phyloP scores from a whole-genome alignment of 75 land plant genomes.

The Picea sitchensis region DNA sequence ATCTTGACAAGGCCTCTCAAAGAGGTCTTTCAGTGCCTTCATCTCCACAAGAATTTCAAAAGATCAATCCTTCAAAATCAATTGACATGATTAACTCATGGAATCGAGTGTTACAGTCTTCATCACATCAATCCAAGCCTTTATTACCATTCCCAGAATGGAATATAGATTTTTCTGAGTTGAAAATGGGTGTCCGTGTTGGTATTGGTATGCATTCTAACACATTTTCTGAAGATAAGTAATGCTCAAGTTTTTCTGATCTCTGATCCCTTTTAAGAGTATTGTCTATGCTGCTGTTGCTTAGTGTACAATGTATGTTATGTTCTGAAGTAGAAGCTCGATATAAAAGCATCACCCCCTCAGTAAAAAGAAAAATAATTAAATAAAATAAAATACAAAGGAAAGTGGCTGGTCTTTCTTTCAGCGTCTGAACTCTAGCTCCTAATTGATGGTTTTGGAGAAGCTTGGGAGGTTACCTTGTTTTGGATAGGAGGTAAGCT shows the following conservation, averaged over 20 bases:
- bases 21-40: constrained; percentile 60
- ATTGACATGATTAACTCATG: constrained; percentile 43
- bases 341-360: too few relatives aligned
- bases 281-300: too few relatives aligned
- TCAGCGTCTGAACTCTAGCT: too few relatives aligned
- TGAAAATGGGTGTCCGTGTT: constrained; percentile 85
- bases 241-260: neutral
- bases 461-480: too few relatives aligned
- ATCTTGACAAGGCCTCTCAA: constrained; percentile 24
- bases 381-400: too few relatives aligned
- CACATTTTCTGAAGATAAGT: neutral
- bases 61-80: constrained; percentile 14
- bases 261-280: too few relatives aligned
- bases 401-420: too few relatives aligned
- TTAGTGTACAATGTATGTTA: too few relatives aligned
- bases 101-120: constrained; percentile 59
- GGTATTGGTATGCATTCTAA: constrained; percentile 67
- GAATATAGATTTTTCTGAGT: constrained; percentile 86
- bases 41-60: constrained; percentile 45
- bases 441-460: too few relatives aligned
- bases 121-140: constrained; percentile 44
- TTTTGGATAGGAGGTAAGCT: too few relatives aligned
- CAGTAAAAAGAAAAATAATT: too few relatives aligned
- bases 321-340: too few relatives aligned
- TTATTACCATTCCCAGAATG: constrained; percentile 82